Conservation (phyloP, 1,284 basidiomycete species). For the Vanrija sp. region DNA sequence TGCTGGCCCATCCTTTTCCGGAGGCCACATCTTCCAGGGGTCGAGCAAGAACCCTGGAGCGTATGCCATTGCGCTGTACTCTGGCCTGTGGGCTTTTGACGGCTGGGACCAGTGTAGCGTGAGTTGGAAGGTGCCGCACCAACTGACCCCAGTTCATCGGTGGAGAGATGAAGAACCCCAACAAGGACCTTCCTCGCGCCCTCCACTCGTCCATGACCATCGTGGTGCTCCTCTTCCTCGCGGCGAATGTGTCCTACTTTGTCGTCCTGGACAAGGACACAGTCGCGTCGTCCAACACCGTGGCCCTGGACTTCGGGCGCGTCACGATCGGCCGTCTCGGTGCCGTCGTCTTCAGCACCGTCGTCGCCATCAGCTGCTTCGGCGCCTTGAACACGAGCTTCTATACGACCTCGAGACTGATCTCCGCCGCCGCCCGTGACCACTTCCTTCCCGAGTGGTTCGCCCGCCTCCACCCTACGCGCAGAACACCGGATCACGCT, state of each 20-base stretch:
- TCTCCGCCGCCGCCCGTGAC: conserved; percentile 84
- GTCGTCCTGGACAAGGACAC: conserved; percentile 77
- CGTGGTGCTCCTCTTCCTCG: conserved; percentile 65
- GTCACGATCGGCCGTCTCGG: conserved; percentile 79
- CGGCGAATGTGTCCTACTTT: conserved; percentile 87
- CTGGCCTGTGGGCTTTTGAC: conserved; percentile 91
- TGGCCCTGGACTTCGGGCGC: conserved; percentile 90
- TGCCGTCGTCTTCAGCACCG: conserved; percentile 73
- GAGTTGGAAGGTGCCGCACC: conserved; percentile 23
- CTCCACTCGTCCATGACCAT: conserved; percentile 81
- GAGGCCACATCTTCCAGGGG: conserved; percentile 62
- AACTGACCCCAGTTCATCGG: conserved; percentile 65
- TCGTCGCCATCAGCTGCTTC: conserved; percentile 92
- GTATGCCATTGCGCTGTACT: conserved; percentile 92
- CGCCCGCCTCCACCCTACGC: conserved; percentile 64
- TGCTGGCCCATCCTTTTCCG: conserved; percentile 33
- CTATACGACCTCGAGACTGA: conserved; percentile 75
- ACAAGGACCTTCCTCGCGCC: conserved; percentile 79
- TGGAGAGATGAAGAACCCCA: conserved; percentile 81
- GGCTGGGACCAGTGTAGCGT: conserved; percentile 63
- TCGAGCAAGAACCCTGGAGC: conserved; percentile 73
- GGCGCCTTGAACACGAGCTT: conserved; percentile 84
- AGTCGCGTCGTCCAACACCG: conserved; percentile 65
- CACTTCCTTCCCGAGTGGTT: conserved; percentile 80
- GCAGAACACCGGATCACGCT: conserved; percentile 81